Evolutionary conservation across 192 early-diverging fungal species (phyloP).

Genomic region (Piromyces sp.): DNA sequence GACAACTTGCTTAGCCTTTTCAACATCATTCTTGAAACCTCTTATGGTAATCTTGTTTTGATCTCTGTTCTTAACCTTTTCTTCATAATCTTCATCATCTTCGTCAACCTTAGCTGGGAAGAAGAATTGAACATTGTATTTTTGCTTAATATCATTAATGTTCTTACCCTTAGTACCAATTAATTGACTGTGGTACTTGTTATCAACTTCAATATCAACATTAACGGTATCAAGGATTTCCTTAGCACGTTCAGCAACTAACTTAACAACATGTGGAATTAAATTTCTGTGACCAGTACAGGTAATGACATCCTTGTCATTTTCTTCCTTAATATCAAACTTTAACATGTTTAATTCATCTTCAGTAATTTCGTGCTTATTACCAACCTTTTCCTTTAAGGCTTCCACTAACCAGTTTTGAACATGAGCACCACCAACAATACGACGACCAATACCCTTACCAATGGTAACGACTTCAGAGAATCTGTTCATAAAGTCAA

Average conservation of each 20-base stretch:
- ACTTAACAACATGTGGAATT: neutral
- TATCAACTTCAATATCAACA: neutral
- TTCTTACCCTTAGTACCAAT: neutral
- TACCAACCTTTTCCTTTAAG: neutral
- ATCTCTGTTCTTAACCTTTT: neutral
- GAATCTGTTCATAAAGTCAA: slow-evolving; percentile 30
- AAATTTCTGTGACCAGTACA: neutral
- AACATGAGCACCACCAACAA: neutral
- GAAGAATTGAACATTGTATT: neutral
- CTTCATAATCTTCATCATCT: neutral
- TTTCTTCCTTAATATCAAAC: neutral
- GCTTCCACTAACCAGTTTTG: neutral
- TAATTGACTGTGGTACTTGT: neutral
- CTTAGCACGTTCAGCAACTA: neutral
- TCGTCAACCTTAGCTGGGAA: neutral
- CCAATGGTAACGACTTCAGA: slow-evolving; percentile 21
- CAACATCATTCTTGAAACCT: neutral
- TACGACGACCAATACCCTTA: slow-evolving; percentile 11
- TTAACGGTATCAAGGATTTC: neutral
- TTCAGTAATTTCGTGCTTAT: neutral
- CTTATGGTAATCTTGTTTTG: neutral
- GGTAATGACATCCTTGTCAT: neutral
- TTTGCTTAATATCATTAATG: neutral
- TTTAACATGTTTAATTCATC: neutral
- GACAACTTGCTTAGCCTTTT: neutral